These are phyloP conservation scores for Peronospora belbahrii DNA, from an alignment of 352 stramenopile species.

Conservation along the genomic window DNA sequence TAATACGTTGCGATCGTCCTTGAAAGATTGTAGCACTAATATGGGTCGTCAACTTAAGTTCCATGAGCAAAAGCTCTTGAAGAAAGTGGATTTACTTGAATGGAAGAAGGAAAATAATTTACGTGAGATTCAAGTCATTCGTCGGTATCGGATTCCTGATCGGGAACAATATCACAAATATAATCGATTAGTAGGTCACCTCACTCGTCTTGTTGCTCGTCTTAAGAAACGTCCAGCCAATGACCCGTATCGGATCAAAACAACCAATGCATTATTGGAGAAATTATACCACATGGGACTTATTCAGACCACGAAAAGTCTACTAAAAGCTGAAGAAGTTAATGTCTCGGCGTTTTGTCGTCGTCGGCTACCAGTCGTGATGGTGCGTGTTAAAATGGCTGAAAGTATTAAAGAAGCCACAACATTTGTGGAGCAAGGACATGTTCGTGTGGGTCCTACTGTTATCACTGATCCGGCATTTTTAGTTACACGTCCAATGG, in stretches of 20 bases:
- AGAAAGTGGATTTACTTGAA: constrained; percentile 98
- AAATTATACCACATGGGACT: constrained; percentile 98
- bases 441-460: constrained; percentile 90
- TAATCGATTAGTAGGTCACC: constrained; percentile 94
- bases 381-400: constrained; percentile 99
- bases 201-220: constrained; percentile 91
- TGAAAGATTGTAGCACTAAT: too few species aligned
- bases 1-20: too few species aligned
- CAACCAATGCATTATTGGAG: constrained; percentile 92
- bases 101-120: constrained; percentile 99
- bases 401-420: constrained; percentile 96
- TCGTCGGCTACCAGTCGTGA: constrained; percentile 95
- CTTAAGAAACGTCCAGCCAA: constrained; percentile 92
- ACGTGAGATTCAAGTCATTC: constrained; percentile 96
- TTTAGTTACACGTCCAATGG: constrained; percentile 95
- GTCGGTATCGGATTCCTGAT: constrained; percentile 96
- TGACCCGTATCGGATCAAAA: constrained; percentile 96
- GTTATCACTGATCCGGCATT: constrained; percentile 96
- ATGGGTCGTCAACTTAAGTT: constrained; percentile 87
- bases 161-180: constrained; percentile 99
- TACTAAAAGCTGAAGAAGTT: constrained; percentile 96
- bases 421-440: constrained; percentile 96
- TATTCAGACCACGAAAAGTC: constrained; percentile 93
- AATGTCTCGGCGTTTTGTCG: constrained; percentile 93
- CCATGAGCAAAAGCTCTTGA: constrained; percentile 98